Percentiles rank a stretch among this genome's conserved stretches.
phyloP scores from a whole-genome alignment of 768 basidiomycete genomes.

The Mycena vulgaris region DNA sequence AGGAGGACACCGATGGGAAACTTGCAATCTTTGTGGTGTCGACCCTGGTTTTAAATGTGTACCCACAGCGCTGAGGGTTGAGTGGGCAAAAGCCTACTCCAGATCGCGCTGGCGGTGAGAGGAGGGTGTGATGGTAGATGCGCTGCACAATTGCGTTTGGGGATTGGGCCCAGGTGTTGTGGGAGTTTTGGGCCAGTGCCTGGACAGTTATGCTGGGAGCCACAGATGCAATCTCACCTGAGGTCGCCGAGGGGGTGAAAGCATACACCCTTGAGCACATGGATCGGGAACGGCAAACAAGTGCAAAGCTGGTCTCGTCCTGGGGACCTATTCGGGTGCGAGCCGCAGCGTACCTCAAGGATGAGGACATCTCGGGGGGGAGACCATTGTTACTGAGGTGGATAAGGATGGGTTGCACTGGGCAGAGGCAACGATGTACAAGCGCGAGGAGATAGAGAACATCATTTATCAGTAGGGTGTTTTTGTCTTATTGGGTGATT shows the following conservation, averaged over 20 bases:
- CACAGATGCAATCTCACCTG: not conserved
- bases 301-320: not conserved
- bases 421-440: not conserved
- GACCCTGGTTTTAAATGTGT: not conserved
- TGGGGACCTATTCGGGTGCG: not conserved
- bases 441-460: not conserved
- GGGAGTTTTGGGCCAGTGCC: not conserved
- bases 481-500: not conserved
- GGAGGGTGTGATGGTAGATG: not conserved
- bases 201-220: not conserved
- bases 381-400: not conserved
- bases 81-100: constrained; percentile 14
- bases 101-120: not conserved
- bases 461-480: not conserved
- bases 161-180: not conserved
- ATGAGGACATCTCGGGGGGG: not conserved
- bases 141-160: not conserved
- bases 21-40: no score
- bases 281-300: not conserved
- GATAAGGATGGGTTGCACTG: not conserved
- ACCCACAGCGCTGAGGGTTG: not conserved
- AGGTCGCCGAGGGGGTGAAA: not conserved
- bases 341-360: not conserved
- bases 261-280: constrained; percentile 7
- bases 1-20: not conserved